Conservation (phyloP, 306 rosid species). For the Pachyrhizus erosus region DNA sequence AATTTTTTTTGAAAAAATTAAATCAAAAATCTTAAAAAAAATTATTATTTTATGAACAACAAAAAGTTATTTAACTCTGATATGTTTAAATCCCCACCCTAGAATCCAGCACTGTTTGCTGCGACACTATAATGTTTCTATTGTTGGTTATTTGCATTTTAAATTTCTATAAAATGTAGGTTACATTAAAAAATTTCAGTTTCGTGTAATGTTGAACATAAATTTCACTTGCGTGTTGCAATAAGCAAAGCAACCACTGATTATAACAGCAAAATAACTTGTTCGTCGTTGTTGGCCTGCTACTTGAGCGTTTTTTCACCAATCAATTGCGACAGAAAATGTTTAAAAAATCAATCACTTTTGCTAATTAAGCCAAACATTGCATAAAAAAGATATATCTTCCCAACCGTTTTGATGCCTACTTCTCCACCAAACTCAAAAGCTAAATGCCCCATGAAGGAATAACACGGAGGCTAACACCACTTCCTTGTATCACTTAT, state of each 20-base stretch:
- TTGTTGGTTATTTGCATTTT: too few species aligned
- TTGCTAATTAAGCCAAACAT: conserved; percentile 28
- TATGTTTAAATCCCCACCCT: too few species aligned
- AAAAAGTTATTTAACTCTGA: too few species aligned
- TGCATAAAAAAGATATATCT: background rate
- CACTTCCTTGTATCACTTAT: background rate
- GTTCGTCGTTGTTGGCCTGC: conserved; percentile 15
- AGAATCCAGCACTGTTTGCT: too few species aligned
- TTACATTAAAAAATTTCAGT: background rate
- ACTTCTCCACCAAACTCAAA: conserved; percentile 39
- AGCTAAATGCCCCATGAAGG: background rate
- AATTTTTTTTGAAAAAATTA: too few species aligned
- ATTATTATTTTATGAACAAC: too few species aligned
- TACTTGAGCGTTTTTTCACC: conserved; percentile 27
- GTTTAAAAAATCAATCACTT: conserved; percentile 12
- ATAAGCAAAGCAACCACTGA: background rate
- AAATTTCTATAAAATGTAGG: too few species aligned
- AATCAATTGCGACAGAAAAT: conserved; percentile 6
- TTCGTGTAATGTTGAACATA: background rate
- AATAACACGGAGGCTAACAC: too few species aligned
- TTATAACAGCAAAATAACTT: conserved; percentile 8
- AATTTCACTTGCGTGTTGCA: conserved; percentile 19
- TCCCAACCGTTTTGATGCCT: conserved; percentile 42
- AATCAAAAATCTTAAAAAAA: too few species aligned
- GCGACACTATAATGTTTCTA: too few species aligned